These are phyloP conservation scores for Calycina herbarum DNA, from an alignment of 2,329 filamentous ascomycete species.

Conservation along the genomic window DNA sequence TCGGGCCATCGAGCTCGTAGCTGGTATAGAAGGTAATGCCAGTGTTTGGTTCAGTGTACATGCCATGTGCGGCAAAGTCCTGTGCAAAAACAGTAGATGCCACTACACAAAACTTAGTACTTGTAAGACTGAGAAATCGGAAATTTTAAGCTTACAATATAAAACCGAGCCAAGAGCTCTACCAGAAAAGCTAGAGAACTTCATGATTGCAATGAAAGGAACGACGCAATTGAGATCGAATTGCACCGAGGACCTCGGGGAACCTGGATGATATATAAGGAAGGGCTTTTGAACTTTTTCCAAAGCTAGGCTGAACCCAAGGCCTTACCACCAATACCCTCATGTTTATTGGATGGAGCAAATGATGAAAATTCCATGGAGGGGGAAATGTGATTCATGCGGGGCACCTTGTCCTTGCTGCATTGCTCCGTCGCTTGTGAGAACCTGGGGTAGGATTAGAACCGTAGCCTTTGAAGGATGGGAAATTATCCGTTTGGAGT, in stretches of 20 bases:
- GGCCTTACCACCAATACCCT: constrained; percentile 14
- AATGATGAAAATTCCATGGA: constrained; percentile 15
- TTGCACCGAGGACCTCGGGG: constrained; percentile 10
- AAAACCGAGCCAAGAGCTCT: constrained; percentile 27
- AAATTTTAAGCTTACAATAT: constrained; percentile 26
- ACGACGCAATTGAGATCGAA: constrained; percentile 18
- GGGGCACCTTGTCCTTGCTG: constrained; percentile 14
- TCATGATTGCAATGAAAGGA: constrained; percentile 30
- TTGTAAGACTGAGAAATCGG: not conserved
- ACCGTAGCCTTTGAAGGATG: constrained; percentile 1
- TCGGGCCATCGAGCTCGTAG: constrained; percentile 42
- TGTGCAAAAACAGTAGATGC: constrained; percentile 28
- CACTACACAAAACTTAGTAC: constrained; percentile 23
- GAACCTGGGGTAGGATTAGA: constrained; percentile 6
- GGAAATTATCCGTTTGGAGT: constrained; percentile 24
- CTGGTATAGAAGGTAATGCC: constrained; percentile 56
- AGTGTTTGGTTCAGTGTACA: constrained; percentile 48
- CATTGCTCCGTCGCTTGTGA: constrained; percentile 3
- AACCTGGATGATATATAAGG: constrained; percentile 13
- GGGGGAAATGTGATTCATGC: constrained; percentile 13
- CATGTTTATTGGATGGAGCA: constrained; percentile 25
- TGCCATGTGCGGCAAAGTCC: constrained; percentile 35
- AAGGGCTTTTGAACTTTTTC: constrained; percentile 19
- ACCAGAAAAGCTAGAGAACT: constrained; percentile 26
- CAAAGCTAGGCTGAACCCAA: constrained; percentile 10